phyloP scores from a whole-genome alignment of 306 rosid species.

The Oemleria cerasiformis region DNA sequence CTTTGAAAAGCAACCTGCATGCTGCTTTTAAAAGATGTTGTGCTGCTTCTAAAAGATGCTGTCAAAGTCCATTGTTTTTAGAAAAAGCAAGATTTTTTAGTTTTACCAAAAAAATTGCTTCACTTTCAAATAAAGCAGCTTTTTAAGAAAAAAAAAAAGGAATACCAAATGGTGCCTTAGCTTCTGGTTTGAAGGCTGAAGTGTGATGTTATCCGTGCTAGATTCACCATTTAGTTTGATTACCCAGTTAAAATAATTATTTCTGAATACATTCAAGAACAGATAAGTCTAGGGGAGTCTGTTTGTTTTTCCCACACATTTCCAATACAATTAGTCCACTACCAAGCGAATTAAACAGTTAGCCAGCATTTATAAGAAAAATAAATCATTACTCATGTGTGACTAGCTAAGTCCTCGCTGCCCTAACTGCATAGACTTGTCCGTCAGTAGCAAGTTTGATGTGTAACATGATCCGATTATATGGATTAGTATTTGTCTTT shows the following conservation, averaged over 20 bases:
- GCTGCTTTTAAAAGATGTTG: no score
- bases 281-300: neutral
- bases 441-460: neutral
- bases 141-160: no score
- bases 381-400: neutral
- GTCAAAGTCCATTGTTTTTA: no score
- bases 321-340: neutral
- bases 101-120: no score
- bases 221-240: no score
- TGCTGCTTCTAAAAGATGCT: no score
- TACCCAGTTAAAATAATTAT: neutral
- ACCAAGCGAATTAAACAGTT: neutral
- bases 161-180: no score
- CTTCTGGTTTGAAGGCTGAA: neutral
- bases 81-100: no score
- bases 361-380: neutral
- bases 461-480: neutral
- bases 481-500: neutral
- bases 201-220: neutral
- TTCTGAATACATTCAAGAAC: neutral
- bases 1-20: no score
- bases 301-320: neutral
- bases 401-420: neutral
- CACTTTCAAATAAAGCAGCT: no score
- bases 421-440: neutral